phyloP scores from a whole-genome alignment of 768 basidiomycete species.

The Calvatia gigantea region DNA sequence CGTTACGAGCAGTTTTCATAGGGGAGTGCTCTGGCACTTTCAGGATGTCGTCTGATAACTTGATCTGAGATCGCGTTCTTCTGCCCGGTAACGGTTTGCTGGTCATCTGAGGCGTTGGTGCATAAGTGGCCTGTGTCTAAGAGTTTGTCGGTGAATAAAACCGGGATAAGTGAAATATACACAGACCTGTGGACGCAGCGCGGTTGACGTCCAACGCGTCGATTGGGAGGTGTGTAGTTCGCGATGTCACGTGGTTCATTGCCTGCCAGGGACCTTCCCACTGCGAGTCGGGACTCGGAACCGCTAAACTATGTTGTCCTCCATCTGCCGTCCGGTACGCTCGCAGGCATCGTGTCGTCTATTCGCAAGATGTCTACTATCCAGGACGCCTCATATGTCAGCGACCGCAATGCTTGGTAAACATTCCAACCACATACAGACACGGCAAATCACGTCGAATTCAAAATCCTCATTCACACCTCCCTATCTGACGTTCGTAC shows the following conservation, averaged over 20 bases:
- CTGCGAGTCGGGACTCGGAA: background rate
- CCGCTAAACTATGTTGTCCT: constrained; percentile 1
- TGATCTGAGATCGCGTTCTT: constrained; percentile 49
- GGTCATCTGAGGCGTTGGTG: background rate
- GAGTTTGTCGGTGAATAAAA: background rate
- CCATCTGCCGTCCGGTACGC: background rate
- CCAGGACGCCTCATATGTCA: background rate
- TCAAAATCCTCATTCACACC: background rate
- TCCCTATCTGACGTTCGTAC: constrained; percentile 5
- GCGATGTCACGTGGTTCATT: constrained; percentile 6
- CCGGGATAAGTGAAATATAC: background rate
- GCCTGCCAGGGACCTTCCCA: background rate
- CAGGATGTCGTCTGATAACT: constrained; percentile 43
- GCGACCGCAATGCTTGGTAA: background rate
- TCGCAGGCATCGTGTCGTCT: background rate
- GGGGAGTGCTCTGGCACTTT: constrained; percentile 45
- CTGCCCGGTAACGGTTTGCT: constrained; percentile 1
- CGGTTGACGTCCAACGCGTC: constrained; percentile 6
- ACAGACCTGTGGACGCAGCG: background rate
- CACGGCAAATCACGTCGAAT: constrained; percentile 1
- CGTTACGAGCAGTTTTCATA: constrained; percentile 47
- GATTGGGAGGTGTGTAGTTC: background rate
- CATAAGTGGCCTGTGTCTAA: background rate
- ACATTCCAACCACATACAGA: background rate
- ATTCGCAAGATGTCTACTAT: background rate